Base-by-base conservation (phyloP, 768 basidiomycete species). In the Phlegmacium glaucopus region DNA sequence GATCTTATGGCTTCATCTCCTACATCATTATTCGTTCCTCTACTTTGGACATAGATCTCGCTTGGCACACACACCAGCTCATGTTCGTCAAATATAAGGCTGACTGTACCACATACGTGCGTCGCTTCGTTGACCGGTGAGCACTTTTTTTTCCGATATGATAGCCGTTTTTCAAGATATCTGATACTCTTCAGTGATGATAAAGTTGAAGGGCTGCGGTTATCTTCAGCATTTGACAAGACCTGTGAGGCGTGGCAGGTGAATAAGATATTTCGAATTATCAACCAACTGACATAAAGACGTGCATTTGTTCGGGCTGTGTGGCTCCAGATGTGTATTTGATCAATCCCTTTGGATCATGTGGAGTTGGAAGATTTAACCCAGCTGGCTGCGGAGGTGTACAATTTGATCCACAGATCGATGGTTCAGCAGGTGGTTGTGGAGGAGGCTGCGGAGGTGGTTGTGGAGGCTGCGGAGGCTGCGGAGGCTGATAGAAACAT, bases 61-160 rank as follows among this genome's bases (percentile, higher is more conserved):
- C 74, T 4, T 87, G 85, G 85, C 87, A 89, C 51, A 83, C 83
- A 0, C 84, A 87, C 50, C 85, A 85, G 52, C 72, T 87, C 6
- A 67, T 73, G 55, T 67, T 70, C 0, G 49, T 42, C 2, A 62
- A 65, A 29, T 87, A 86, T 53, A 52, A 60, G 6, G 40, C 49
- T 3, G 75, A 81, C 49, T 79, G 76, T 28, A 58, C 60, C 25
- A 56, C 46, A 8, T 70, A 66, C 37, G 53, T 79, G 4, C 69
- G 72, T 0, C 68, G 70, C 25, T 74, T 67, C 27, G 60, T 83
- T 18, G 76, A 83, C 53, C 81, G 83, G 80, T 82, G 41, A 60
- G 22, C 22, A 22, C 5, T n/a, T n/a, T n/a, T n/a, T n/a, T 22
- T 22, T 5, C 5, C n/a, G n/a, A n/a, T n/a, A n/a, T n/a, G n/a